Conservation (phyloP, 169 alveolate species). For the Blepharisma undulans region DNA sequence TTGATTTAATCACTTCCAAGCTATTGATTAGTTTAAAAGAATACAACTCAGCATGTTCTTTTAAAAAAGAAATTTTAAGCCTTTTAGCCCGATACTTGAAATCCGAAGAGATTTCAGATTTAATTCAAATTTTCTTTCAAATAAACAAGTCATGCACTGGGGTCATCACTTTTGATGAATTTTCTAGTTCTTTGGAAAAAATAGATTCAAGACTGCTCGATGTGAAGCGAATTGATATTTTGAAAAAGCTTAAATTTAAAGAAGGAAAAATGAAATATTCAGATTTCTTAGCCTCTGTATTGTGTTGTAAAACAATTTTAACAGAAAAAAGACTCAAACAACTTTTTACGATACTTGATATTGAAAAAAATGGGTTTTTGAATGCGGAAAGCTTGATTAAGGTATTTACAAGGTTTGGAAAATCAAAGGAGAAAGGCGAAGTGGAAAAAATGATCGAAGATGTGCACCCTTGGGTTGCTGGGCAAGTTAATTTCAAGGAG, state of each 20-base stretch:
- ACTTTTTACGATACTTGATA: not conserved
- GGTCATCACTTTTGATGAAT: not conserved
- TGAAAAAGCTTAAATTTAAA: conserved; percentile 38
- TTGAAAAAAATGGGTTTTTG: not conserved
- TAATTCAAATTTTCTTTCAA: not conserved
- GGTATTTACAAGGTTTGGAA: not conserved
- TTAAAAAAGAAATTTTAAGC: not conserved
- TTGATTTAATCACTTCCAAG: not conserved
- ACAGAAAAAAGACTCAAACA: not conserved
- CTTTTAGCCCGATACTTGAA: not conserved
- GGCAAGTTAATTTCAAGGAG: not conserved
- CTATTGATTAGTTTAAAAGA: not conserved
- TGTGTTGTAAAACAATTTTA: conserved; percentile 4
- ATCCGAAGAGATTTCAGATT: not conserved
- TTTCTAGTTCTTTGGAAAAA: not conserved
- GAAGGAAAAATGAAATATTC: conserved; percentile 51
- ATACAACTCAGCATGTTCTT: not conserved
- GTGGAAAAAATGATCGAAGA: not conserved
- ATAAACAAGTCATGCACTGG: not conserved
- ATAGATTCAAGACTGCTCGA: not conserved
- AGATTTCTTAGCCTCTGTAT: conserved; percentile 51
- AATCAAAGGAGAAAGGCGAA: not conserved
- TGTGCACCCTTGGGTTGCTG: not conserved
- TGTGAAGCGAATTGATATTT: conserved; percentile 32
- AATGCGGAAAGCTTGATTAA: not conserved